Base-by-base conservation (phyloP, 2,329 filamentous ascomycete species). In the Ascochyta pisi region DNA sequence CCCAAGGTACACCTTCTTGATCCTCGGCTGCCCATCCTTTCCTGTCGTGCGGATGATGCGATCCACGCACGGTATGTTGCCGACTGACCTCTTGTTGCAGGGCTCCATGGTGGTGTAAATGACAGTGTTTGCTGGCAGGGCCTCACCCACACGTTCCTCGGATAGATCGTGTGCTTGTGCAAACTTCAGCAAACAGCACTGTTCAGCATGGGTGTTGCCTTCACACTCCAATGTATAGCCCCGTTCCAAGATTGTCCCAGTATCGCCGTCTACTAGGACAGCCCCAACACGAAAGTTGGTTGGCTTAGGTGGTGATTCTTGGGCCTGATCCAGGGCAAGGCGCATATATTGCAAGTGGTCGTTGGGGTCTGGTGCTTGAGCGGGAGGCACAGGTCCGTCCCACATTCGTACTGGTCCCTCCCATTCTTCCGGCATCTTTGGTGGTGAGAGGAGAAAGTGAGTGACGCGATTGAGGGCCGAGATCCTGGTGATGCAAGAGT, bases 91-190 rank as follows among this genome's bases (percentile, higher is more conserved):
- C 66, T 87, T 81, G 49, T 85, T 89, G 72, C 91, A 96, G 1
- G 91, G 91, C 75, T 95, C 95, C 82, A 99, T 92, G 0, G 93
- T 97, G 0, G 96, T 97, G 76, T 97, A 98, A 12, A 99, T 83
- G 4, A 85, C 82, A 1, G 84, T 78, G 0, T 84, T 77, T 31
- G 81, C 76, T 0, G 84, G 81, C 7, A 89, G 67, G 13, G 81
- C 75, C 16, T 78, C 69, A 13, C 76, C 76, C 4, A 92, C 81
- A 0, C 77, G 71, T 48, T 85, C 83, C 62, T 89, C 87, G 0
- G 81, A 59, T 6, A 75, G 57, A 19, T 61, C 63, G 60, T 76
- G 72, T 35, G 53, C 57, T 44, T 66, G 43, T 12, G 78, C 77
- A 60, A 88, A 83, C 74, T 99, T 98, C 44, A 88, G 77, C 53